These are phyloP conservation scores for Eutrema salsugineum DNA, from an alignment of 441 rosid species.

Conservation along the genomic window DNA sequence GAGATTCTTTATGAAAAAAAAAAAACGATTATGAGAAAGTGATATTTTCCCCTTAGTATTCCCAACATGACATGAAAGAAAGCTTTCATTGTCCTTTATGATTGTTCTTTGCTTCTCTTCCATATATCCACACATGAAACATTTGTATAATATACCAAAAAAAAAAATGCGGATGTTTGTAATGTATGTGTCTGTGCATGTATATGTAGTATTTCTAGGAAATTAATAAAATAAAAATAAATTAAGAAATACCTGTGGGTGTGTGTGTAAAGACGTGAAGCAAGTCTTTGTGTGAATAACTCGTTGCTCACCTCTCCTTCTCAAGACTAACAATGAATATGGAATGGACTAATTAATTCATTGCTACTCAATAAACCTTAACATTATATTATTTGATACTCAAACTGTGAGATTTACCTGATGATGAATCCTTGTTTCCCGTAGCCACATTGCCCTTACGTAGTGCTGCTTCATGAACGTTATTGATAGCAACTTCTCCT, in stretches of 20 bases:
- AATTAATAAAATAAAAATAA: neutral
- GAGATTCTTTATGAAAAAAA: neutral
- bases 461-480: neutral
- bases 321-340: neutral
- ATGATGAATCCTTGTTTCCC: neutral
- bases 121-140: neutral
- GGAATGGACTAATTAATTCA: neutral
- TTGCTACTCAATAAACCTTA: neutral
- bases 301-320: constrained; percentile 8
- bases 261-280: neutral
- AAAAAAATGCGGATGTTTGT: neutral
- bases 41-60: neutral
- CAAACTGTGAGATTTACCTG: neutral
- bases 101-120: neutral
- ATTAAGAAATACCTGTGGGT: neutral
- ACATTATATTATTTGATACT: neutral
- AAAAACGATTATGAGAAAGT: neutral
- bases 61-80: neutral
- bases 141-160: neutral
- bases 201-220: neutral
- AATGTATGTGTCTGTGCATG: neutral
- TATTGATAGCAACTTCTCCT: neutral
- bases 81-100: neutral
- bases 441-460: neutral
- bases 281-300: neutral